These are phyloP conservation scores for Xylaria scruposa DNA, from an alignment of 495 filamentous ascomycete genomes.

Conservation along the genomic window DNA sequence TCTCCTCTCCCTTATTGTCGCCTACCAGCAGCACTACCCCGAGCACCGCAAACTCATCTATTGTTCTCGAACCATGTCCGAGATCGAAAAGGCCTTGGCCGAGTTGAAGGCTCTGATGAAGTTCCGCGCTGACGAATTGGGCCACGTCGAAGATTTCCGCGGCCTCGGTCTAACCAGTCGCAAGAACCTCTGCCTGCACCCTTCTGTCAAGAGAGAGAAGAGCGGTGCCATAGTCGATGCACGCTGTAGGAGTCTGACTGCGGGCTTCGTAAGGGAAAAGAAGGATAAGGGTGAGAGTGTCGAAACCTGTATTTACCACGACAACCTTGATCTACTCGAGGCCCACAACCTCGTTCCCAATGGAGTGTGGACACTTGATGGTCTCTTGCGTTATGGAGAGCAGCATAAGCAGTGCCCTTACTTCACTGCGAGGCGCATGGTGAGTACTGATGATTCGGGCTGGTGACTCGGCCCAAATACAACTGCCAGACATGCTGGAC, in stretches of 20 bases:
- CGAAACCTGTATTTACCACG: conserved; percentile 93
- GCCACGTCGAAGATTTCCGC: conserved; percentile 88
- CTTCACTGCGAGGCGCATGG: conserved; percentile 94
- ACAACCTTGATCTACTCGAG: conserved; percentile 94
- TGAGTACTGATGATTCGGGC: conserved; percentile 46
- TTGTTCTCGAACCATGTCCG: conserved; percentile 95
- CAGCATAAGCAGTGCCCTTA: conserved; percentile 97
- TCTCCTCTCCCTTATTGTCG: conserved; percentile 91
- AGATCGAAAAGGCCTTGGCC: conserved; percentile 93
- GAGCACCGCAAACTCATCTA: conserved; percentile 96
- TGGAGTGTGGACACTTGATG: conserved; percentile 96
- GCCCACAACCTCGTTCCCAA: conserved; percentile 92
- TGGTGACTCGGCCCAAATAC: neutral
- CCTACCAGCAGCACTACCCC: conserved; percentile 90
- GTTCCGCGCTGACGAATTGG: conserved; percentile 84
- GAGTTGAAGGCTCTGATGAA: conserved; percentile 95
- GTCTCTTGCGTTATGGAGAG: conserved; percentile 84
- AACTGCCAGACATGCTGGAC: neutral
- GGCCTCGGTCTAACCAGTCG: conserved; percentile 92
- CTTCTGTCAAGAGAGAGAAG: conserved; percentile 93
- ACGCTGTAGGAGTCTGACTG: conserved; percentile 91
- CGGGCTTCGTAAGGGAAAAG: conserved; percentile 96
- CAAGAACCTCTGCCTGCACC: conserved; percentile 97
- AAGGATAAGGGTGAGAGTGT: conserved; percentile 94
- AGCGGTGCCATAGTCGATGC: conserved; percentile 94